Evolutionary conservation across 176 grass and related monocot genomes (phyloP), one percentile per base, ranked within the genome.

Genomic region (Zea luxurians): DNA sequence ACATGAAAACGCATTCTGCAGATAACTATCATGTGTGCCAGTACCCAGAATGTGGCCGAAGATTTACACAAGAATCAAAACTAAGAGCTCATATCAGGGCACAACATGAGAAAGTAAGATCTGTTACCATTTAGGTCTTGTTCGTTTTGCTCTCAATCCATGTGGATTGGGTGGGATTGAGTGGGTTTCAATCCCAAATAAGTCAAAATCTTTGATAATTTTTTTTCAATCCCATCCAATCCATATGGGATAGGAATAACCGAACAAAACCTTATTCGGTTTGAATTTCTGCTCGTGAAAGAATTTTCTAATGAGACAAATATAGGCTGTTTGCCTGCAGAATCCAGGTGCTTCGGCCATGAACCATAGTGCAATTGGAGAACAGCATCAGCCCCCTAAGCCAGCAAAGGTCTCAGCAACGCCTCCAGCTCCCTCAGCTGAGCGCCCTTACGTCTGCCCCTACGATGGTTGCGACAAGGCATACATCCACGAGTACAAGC

Each of bases 401-500:
- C 68, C 85, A 16, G 69, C 70, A 16, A 94, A 92, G 73, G 37
- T 84, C 34, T 52, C 76, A 20, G 81, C 68, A 13, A 53, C 71
- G 2, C 87, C 82, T 44, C 84, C 84, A 82, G 68, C 79, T 66
- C 87, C 84, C 43, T 90, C 96, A 4, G 88, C 89, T 34, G 88
- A 89, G 49, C 92, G 96, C 13, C 92, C 96, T 9, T 99, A 90
- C 11, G 90, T 80, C n/a, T 99, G 96, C 67, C 96, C 85, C 47
- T 95, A 99, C 0, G 88, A 94, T 37, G 83, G 90, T 13, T 99
- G 96, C 7, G 83, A 68, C 34, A 99, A 99, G 77, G 96, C 96
- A 55, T 99, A 99, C 43, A 99, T 99, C 78, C 96, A 99, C 7
- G 89, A 92, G 79, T 99, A 99, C 88, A 99, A 99, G 78, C 81